Base-by-base conservation (phyloP, 768 basidiomycete genomes). In the Lentinula detonsa region DNA sequence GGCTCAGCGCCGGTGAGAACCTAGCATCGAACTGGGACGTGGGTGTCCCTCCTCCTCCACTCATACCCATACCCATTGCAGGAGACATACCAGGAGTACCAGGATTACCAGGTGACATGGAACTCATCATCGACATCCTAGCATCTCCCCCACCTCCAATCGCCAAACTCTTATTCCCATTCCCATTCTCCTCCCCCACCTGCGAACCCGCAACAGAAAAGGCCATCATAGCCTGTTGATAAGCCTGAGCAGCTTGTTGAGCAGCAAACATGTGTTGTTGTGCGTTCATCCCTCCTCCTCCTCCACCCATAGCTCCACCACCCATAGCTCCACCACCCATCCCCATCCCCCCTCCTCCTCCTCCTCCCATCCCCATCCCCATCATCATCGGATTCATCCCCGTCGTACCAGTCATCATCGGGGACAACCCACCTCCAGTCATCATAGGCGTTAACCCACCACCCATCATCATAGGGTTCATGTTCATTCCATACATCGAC, bases 231-330 rank as follows among this genome's bases (percentile, higher is more conserved):
- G 91, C 90, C 69, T 92, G 90, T 69, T 93, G 92, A 73, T 93
- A 94, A 0, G 93, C 92, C 66, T 91, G 88, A 39, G 88, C 78
- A 0, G 81, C 86, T 6, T 91, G 89, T 63, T 91, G 90, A 15
- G 93, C 91, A 4, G 90, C 91, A 68, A 90, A 88, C 85, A 93
- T 84, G 66, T 91, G 90, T 62, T 91, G 90, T 62, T 91, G 90
- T 31, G 87, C 88, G 67, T 85, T 85, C 65, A 76, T 77, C 31
- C 77, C 78, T 23, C 72, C 70, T 4, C 15, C 45, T 8, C 16
- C 70, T 4, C 15, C 45, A 1, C 16, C 15, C 45, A 46, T 46
- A 8, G 11, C 21, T 16, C 61, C 61, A 3, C 53, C n/a, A n/a
- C n/a, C n/a, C n/a, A n/a, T n/a, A n/a, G n/a, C 28, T 28, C 28